phyloP scores from a whole-genome alignment of 2,329 filamentous ascomycete genomes.

The Neoascochyta sp. region DNA sequence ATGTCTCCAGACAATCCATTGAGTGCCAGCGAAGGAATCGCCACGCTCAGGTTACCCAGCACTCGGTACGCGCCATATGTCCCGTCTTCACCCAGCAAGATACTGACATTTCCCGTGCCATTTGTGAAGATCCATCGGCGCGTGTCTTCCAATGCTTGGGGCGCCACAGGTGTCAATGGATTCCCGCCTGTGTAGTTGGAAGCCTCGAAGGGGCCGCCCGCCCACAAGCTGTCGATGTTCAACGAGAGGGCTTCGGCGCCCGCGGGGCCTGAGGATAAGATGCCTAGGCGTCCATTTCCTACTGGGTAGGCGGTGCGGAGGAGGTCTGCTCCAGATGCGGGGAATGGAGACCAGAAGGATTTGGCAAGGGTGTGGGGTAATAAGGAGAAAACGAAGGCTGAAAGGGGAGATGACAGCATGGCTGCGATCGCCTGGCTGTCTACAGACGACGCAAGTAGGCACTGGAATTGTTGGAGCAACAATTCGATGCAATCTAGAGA shows the following conservation, averaged over 20 bases:
- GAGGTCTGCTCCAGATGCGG: conserved; percentile 19
- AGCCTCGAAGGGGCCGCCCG: conserved; percentile 49
- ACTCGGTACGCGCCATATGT: conserved; percentile 49
- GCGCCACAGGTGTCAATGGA: conserved; percentile 34
- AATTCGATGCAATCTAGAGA: no score
- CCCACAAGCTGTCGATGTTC: conserved; percentile 52
- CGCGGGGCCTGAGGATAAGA: conserved; percentile 45
- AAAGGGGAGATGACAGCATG: no score
- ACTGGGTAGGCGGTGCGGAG: conserved; percentile 41
- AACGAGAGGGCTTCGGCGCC: conserved; percentile 44
- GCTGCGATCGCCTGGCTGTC: no score
- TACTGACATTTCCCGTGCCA: conserved; percentile 44
- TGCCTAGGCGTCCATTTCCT: conserved; percentile 51
- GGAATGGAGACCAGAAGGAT: conserved; percentile 15
- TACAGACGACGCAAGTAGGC: no score
- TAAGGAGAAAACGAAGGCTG: neutral
- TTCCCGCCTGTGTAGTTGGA: conserved; percentile 49
- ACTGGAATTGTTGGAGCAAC: no score
- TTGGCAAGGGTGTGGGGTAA: conserved; percentile 8
- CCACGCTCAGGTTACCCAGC: conserved; percentile 47
- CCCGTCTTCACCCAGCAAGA: conserved; percentile 39
- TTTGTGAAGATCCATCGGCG: conserved; percentile 49
- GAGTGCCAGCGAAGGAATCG: conserved; percentile 26
- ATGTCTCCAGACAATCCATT: conserved; percentile 2
- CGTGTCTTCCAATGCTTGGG: conserved; percentile 40